Evolutionary conservation across 2,329 filamentous ascomycete genomes (phyloP), one percentile per base, ranked within the genome.

Genomic region (Myrmaecium sp.): DNA sequence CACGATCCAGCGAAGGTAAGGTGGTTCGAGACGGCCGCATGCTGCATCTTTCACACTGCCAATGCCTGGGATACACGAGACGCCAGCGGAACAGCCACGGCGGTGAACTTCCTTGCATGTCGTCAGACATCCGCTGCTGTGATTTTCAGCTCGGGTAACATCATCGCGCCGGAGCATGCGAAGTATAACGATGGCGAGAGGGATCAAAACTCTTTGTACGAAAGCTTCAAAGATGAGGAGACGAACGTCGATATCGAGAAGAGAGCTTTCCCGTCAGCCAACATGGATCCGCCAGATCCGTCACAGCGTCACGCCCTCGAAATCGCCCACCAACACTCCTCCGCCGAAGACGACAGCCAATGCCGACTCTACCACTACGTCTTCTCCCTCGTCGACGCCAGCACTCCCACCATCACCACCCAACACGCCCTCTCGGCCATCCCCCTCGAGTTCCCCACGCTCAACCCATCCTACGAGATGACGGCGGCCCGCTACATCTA

Each of bases 31-130:
- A 77, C 73, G 0, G 62, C 64, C 7, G 58, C 69, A 5, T 79
- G 71, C 38, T 70, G 71, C 37, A 74, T 80, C 23, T 77, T 79
- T 33, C 75, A 80, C 38, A 76, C 73, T 0, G 74, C 71, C 1
- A 79, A 77, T 36, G 66, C 67, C 2, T 81, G 74, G 75, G 70
- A 78, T 27, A 58, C 62, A 4, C 35, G 45, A 2, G 33, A 48
- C 10, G 14, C 40, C 2, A 36, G 43, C 12, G 39, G 42, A 7
- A 32, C 51, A 31, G 38, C 55, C 0, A 40, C 39, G 10, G 52
- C 57, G 1, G 68, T 79, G 4, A 70, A 73, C 38, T 62, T 80
- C 40, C 54, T 80, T 1, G 67, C 64, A 2, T 79, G 74, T 35
- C 65, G 75, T 3, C 53, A 78, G 21, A 79, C 71, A 2, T 74